Evolutionary conservation across 2,329 filamentous ascomycete species (phyloP).

Genomic region (Xylaria sp.): DNA sequence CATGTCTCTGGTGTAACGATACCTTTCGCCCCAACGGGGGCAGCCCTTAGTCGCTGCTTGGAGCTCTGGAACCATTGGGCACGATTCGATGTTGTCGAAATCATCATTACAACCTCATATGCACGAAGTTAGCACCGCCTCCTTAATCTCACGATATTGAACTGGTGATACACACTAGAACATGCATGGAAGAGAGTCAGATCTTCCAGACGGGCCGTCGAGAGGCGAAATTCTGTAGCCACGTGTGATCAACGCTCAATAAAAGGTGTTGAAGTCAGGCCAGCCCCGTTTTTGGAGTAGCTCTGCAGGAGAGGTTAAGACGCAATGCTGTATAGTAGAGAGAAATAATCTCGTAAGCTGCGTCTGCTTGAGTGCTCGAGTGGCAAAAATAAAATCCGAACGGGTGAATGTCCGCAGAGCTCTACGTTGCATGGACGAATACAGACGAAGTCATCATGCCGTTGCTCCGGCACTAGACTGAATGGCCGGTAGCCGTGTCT

Average conservation of each 20-base stretch:
- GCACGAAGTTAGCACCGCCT: background rate
- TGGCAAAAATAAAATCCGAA: conserved; percentile 7
- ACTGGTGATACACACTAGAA: conserved; percentile 3
- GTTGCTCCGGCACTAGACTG: background rate
- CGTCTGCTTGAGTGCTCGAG: conserved; percentile 7
- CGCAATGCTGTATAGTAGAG: background rate
- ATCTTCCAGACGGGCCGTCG: background rate
- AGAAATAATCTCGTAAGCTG: conserved; percentile 18
- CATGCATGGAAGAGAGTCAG: background rate
- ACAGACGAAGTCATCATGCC: conserved; percentile 2
- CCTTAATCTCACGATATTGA: background rate
- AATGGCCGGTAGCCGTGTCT: background rate
- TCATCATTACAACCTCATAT: conserved; percentile 7
- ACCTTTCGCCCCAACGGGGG: conserved; percentile 21
- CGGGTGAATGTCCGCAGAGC: background rate
- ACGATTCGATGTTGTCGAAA: background rate
- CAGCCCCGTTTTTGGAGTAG: background rate
- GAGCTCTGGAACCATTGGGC: background rate
- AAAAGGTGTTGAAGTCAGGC: background rate
- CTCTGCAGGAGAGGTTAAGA: conserved; percentile 5
- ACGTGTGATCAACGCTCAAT: background rate
- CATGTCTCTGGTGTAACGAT: conserved; percentile 16
- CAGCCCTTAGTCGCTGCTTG: conserved; percentile 1
- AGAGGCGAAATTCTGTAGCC: background rate
- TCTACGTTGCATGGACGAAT: background rate